phyloP scores from a whole-genome alignment of 2,329 filamentous ascomycete genomes.

The Scedosporium dehoogii region DNA sequence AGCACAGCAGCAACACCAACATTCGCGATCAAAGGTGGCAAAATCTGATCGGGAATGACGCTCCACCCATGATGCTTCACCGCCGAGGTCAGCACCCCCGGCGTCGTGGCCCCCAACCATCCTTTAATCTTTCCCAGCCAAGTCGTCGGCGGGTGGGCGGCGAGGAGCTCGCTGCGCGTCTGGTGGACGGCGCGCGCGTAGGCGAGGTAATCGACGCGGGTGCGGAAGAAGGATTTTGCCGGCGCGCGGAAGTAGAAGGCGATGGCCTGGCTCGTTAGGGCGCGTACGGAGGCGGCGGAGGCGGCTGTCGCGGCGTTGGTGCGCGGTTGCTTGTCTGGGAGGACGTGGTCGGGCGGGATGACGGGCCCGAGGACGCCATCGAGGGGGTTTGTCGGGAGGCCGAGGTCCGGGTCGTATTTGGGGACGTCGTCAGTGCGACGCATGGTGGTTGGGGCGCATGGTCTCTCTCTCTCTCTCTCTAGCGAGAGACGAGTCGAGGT shows the following conservation, averaged over 20 bases:
- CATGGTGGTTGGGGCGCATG: conserved; percentile 1
- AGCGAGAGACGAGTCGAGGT: not conserved
- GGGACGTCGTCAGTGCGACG: not conserved
- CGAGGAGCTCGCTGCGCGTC: conserved; percentile 28
- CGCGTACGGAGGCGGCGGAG: conserved; percentile 77
- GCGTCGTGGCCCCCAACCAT: conserved; percentile 54
- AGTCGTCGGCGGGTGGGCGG: conserved; percentile 18
- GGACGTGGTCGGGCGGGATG: conserved; percentile 26
- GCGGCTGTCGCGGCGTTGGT: conserved; percentile 57
- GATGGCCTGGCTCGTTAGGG: conserved; percentile 71
- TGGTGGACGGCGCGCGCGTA: conserved; percentile 46
- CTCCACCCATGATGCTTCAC: conserved; percentile 62
- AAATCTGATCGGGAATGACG: conserved; percentile 65
- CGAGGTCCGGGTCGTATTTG: not conserved
- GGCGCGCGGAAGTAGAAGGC: conserved; percentile 89
- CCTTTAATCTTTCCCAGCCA: conserved; percentile 32
- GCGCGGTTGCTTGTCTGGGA: conserved; percentile 36
- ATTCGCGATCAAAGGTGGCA: conserved; percentile 67
- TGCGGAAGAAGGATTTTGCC: conserved; percentile 86
- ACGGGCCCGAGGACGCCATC: conserved; percentile 32
- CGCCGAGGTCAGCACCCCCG: conserved; percentile 58
- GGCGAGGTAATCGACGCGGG: conserved; percentile 71
- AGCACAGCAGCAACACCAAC: conserved; percentile 63
- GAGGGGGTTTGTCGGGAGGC: not conserved
- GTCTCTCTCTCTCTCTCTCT: not conserved